Conservation (phyloP, 2,329 filamentous ascomycete species). For the Boeremia exigua region DNA sequence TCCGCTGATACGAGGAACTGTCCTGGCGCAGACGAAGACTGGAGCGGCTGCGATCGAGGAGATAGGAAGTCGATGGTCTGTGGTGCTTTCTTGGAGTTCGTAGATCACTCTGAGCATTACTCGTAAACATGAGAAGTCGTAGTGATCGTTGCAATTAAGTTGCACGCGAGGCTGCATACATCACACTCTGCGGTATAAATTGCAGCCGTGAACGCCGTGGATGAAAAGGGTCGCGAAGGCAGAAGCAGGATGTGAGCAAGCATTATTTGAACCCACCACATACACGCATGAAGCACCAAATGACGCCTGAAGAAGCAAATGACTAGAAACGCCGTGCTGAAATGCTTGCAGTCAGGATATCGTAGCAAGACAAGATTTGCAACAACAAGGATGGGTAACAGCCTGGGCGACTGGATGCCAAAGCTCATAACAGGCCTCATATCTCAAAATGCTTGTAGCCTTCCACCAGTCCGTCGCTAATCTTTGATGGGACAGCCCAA, state of each 20-base stretch:
- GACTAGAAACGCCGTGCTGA: conserved; percentile 37
- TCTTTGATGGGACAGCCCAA: conserved; percentile 81
- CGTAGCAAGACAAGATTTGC: conserved; percentile 38
- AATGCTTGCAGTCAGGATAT: conserved; percentile 42
- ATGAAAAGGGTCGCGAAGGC: conserved; percentile 1
- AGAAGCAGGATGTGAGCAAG: conserved; percentile 4
- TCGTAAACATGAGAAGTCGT: conserved; percentile 18
- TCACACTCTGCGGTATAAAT: conserved; percentile 18
- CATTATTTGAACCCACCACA: conserved; percentile 18
- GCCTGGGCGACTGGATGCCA: conserved; percentile 27
- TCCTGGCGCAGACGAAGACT: conserved; percentile 29
- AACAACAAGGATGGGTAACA: conserved; percentile 32
- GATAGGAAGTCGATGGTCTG: conserved; percentile 29
- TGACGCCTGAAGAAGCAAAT: conserved; percentile 33
- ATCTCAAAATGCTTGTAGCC: conserved; percentile 70
- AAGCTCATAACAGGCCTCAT: conserved; percentile 21
- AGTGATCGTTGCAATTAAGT: conserved; percentile 33
- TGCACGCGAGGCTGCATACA: conserved; percentile 20
- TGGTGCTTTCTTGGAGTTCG: conserved; percentile 29
- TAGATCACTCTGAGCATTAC: conserved; percentile 30
- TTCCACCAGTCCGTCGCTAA: conserved; percentile 79
- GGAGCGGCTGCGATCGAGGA: conserved; percentile 18
- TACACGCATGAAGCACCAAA: conserved; percentile 30
- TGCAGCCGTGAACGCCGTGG: conserved; percentile 8
- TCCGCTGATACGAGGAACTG: conserved; percentile 27